Evolutionary conservation across 371 early-diverging fungal genomes (phyloP).

Genomic region (Enterospora canceri): DNA sequence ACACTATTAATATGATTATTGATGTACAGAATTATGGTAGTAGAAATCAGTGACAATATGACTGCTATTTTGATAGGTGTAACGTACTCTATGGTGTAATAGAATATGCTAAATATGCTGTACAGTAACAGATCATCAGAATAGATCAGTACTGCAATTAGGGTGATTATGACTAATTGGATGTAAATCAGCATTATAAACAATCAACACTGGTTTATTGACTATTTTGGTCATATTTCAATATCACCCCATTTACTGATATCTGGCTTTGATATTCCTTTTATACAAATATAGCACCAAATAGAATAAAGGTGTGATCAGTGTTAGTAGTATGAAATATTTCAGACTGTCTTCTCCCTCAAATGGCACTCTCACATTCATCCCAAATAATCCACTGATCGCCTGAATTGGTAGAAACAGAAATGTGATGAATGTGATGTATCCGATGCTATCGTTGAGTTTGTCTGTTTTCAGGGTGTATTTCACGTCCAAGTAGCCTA

Average conservation of each 20-base stretch:
- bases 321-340: conserved; percentile 27
- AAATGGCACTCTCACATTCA: conserved; percentile 52
- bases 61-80: too few species aligned
- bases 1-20: too few species aligned
- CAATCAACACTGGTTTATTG: neutral
- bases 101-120: too few species aligned
- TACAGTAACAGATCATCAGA: too few species aligned
- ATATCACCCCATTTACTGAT: neutral
- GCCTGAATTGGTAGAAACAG: conserved; percentile 51
- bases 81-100: too few species aligned
- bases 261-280: neutral
- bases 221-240: neutral
- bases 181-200: too few species aligned
- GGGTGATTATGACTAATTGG: too few species aligned
- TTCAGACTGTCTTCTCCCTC: conserved; percentile 10
- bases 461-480: neutral
- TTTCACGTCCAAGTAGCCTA: neutral
- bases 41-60: too few species aligned
- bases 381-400: conserved; percentile 54
- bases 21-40: too few species aligned
- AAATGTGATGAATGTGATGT: conserved; percentile 45
- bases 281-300: neutral
- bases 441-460: conserved; percentile 3
- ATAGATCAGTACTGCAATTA: too few species aligned
- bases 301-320: neutral